These are phyloP conservation scores for slime mould (Dictyostelium discoideum) DNA, from an alignment of 78 protist genomes.

Conservation along the genomic window DNA sequence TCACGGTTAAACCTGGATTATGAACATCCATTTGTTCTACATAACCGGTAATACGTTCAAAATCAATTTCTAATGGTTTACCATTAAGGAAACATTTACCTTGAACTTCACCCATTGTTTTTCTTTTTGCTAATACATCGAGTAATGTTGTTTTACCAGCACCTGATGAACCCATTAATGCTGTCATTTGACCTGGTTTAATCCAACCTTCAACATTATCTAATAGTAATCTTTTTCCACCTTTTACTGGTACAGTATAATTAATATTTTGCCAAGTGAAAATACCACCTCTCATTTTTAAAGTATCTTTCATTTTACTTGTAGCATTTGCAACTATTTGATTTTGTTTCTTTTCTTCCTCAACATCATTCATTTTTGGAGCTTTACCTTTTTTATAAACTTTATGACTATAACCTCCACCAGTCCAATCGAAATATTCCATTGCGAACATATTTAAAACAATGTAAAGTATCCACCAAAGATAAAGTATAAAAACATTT, in stretches of 20 bases:
- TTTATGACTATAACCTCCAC: constrained; percentile 78
- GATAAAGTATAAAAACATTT: not conserved
- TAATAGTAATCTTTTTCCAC: constrained; percentile 12
- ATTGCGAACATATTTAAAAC: constrained; percentile 41
- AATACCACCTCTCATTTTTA: constrained; percentile 46
- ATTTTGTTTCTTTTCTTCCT: constrained; percentile 34
- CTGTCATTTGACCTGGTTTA: constrained; percentile 82
- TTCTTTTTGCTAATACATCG: constrained; percentile 90
- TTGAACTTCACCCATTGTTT: constrained; percentile 80
- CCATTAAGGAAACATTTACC: constrained; percentile 87
- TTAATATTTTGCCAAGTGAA: constrained; percentile 61
- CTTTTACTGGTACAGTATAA: constrained; percentile 53
- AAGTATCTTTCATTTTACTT: constrained; percentile 3
- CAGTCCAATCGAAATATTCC: constrained; percentile 62
- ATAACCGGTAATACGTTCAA: constrained; percentile 76
- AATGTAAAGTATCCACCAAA: constrained; percentile 47
- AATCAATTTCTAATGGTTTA: constrained; percentile 58
- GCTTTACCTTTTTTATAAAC: constrained; percentile 80
- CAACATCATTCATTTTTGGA: constrained; percentile 67
- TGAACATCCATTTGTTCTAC: constrained; percentile 84
- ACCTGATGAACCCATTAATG: constrained; percentile 84
- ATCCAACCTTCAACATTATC: constrained; percentile 57
- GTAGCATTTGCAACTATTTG: constrained; percentile 67
- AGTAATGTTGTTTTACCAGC: constrained; percentile 91
- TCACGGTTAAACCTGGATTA: constrained; percentile 54